A percentile compares a stretch with the other conserved stretches of the same genome.
Evolutionary conservation across 108 stramenopile species (phyloP).

Genomic region (Pseudonitzschia pungens): DNA sequence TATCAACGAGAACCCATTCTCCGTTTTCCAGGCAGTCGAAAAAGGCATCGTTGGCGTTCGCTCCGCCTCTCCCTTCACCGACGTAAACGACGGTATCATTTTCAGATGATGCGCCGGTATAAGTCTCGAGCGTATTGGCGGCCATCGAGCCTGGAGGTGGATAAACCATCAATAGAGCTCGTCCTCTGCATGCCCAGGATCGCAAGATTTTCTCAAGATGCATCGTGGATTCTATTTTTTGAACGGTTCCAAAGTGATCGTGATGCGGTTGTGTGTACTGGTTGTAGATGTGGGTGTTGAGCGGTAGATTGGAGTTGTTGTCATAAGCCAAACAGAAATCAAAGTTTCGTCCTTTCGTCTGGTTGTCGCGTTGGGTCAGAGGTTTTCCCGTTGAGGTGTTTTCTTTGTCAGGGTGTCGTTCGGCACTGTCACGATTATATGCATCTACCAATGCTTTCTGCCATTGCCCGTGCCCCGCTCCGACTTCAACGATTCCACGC

Average conservation of each 20-base stretch:
- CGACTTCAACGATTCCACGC: constrained; percentile 82
- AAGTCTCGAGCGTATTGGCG: constrained; percentile 51
- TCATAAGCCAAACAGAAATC: constrained; percentile 78
- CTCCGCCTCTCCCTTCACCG: constrained; percentile 81
- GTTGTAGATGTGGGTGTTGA: constrained; percentile 73
- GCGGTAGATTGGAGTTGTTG: constrained; percentile 60
- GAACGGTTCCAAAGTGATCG: constrained; percentile 67
- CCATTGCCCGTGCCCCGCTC: constrained; percentile 88
- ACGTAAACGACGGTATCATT: constrained; percentile 73
- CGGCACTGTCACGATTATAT: constrained; percentile 6
- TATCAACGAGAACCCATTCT: constrained; percentile 59
- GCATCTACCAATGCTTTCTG: constrained; percentile 54
- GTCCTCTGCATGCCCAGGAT: constrained; percentile 61
- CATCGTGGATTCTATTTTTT: constrained; percentile 39
- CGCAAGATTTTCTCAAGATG: constrained; percentile 36
- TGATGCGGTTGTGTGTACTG: constrained; percentile 61
- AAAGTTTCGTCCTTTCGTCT: constrained; percentile 30
- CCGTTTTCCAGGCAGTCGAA: constrained; percentile 61
- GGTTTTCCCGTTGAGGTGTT: background rate
- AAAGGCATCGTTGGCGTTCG: constrained; percentile 66
- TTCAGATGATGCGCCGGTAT: constrained; percentile 41
- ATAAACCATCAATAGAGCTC: constrained; percentile 76
- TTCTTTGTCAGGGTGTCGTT: background rate
- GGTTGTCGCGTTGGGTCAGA: constrained; percentile 12
- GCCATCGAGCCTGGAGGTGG: constrained; percentile 81